phyloP scores from a whole-genome alignment of 192 early-diverging fungal genomes.

The Endogone sp. region DNA sequence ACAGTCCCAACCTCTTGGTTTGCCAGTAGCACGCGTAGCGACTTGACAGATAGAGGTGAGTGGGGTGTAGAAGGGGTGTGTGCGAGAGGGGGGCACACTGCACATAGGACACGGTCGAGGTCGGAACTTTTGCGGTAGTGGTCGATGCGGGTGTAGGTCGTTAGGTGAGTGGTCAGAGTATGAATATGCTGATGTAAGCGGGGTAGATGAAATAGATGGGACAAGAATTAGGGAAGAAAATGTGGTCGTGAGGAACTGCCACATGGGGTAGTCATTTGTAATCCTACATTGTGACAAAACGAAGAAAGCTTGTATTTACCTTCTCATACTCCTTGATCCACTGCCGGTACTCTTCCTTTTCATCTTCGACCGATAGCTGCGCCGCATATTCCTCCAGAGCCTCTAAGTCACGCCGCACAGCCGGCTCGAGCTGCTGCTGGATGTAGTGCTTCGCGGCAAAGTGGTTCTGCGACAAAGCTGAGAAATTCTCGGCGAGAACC shows the following conservation, averaged over 20 bases:
- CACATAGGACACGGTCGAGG: conserved; percentile 41
- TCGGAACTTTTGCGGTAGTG: conserved; percentile 50
- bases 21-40: conserved; percentile 41
- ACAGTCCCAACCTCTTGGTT: conserved; percentile 46
- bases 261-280: no score
- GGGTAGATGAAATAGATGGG: no score
- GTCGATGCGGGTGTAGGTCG: conserved; percentile 44
- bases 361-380: conserved; percentile 3
- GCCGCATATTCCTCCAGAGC: conserved; percentile 27
- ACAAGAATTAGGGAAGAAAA: no score
- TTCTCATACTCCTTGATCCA: no score
- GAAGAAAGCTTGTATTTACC: no score
- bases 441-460: conserved; percentile 64
- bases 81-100: conserved; percentile 33
- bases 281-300: no score
- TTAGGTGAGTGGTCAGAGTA: conserved; percentile 28
- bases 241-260: no score
- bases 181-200: conserved; percentile 11
- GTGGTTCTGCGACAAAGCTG: conserved; percentile 52
- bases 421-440: conserved; percentile 49
- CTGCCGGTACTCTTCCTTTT: conserved; percentile 26
- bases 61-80: conserved; percentile 21
- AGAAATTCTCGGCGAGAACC: conserved; percentile 41
- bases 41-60: conserved; percentile 51
- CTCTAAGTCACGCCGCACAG: conserved; percentile 45